Evolutionary conservation across 192 early-diverging fungal genomes (phyloP), one percentile per base, ranked within the genome.

Genomic region (Coemansia guatemalensis): DNA sequence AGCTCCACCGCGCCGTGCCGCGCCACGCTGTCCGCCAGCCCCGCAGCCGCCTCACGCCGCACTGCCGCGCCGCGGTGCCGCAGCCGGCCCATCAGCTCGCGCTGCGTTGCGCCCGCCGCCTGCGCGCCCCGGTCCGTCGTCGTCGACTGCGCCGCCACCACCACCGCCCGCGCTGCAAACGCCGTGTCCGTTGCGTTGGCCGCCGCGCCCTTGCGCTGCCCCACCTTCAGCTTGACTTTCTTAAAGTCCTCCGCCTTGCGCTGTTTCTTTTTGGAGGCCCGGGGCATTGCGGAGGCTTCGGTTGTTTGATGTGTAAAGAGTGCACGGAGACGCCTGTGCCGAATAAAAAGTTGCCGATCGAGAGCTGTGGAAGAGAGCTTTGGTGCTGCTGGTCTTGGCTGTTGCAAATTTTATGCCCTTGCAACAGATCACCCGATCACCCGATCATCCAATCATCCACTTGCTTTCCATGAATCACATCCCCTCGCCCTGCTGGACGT

Each of bases 211-310:
- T 92, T 91, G 71, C 90, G 89, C 78, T 94, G 93, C 52, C 94
- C 94, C 41, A 96, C 87, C 77, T 96, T 96, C 14, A 96, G 86
- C 75, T 93, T 93, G 62, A 88, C 84, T 89, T 96, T 96, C 86
- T 82, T 88, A 72, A 91, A 91, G 75, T 93, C 91, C 55, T 90
- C 87, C 53, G 85, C 83, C 77, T 93, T 93, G 14, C 81, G 75
- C 73, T 87, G 84, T 67, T 88, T 88, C 69, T 87, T 86, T 49
- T 87, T 87, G 47, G 79, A 83, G n/a, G 84, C 67, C 69, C 81
- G 84, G 8, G 85, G 85, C 85, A 87, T 87, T 57, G 30, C 8
- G 8, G 30, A 32, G 30, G 56, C 20, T 52, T 29, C 11, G 17
- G 50, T 48, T 32, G 30, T 53, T 53, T 0, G n/a, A 8, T 6